A percentile compares a stretch with the other conserved stretches of the same genome.
phyloP scores from a whole-genome alignment of 768 basidiomycete genomes.

The Rhizopogon rudus region DNA sequence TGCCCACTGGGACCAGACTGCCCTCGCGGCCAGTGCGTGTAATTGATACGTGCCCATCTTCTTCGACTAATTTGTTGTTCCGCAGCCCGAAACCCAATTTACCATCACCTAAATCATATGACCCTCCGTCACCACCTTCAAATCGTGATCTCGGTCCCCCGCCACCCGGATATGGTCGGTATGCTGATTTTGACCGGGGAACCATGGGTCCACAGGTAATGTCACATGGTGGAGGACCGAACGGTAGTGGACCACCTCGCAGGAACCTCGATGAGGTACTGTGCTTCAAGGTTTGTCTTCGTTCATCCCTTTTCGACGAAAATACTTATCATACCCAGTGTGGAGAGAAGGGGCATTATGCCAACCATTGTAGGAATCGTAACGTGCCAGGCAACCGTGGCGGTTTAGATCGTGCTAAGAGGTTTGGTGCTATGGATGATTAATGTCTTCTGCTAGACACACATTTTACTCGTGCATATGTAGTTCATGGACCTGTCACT shows the following conservation, averaged over 20 bases:
- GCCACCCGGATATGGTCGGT: constrained; percentile 88
- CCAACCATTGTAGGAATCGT: constrained; percentile 87
- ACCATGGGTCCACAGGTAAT: constrained; percentile 28
- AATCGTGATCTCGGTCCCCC: constrained; percentile 82
- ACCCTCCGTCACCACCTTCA: constrained; percentile 69
- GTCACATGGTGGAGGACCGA: constrained; percentile 22
- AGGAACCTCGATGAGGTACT: constrained; percentile 80
- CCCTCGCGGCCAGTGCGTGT: constrained; percentile 79
- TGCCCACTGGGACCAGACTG: constrained; percentile 91
- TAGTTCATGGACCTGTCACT: not conserved
- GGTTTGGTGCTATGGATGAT: constrained; percentile 25
- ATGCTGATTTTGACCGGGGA: constrained; percentile 66
- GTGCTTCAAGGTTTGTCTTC: constrained; percentile 71
- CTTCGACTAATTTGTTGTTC: constrained; percentile 8
- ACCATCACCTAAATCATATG: constrained; percentile 69
- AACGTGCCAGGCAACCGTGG: constrained; percentile 91
- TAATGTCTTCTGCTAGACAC: constrained; percentile 5
- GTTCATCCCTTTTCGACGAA: constrained; percentile 1
- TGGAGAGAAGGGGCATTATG: constrained; percentile 91
- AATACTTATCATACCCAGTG: constrained; percentile 44
- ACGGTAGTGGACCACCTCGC: constrained; percentile 39
- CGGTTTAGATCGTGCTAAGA: constrained; percentile 54
- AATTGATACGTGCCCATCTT: not conserved
- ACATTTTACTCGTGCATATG: not conserved
- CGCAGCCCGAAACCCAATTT: constrained; percentile 72